Conservation (phyloP, 495 filamentous ascomycete genomes). For the Saxophila tyrrhenica region DNA sequence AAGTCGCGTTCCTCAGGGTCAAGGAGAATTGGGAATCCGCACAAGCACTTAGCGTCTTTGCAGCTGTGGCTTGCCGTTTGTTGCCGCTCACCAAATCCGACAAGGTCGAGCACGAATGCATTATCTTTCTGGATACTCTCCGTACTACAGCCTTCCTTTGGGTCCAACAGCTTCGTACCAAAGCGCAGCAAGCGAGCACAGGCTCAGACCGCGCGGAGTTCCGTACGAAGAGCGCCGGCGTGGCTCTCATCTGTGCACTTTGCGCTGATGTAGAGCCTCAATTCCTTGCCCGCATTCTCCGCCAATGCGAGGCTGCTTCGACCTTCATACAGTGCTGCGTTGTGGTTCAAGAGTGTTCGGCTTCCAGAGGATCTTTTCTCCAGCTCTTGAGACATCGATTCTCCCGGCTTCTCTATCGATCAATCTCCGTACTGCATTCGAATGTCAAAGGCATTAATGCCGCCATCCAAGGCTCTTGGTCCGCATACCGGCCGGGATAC, state of each 20-base stretch:
- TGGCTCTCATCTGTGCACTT: constrained; percentile 15
- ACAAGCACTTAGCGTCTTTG: constrained; percentile 9
- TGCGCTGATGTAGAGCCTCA: constrained; percentile 18
- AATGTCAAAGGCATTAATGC: constrained; percentile 5
- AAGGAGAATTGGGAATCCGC: constrained; percentile 21
- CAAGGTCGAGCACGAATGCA: not conserved
- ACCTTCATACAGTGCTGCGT: constrained; percentile 19
- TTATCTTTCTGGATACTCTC: constrained; percentile 3
- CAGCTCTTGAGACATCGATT: not conserved
- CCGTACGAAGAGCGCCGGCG: constrained; percentile 10
- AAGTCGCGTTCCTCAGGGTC: constrained; percentile 2
- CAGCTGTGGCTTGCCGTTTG: constrained; percentile 8
- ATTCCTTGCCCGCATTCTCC: constrained; percentile 5
- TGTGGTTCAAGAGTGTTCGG: constrained; percentile 10
- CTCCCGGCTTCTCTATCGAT: not conserved
- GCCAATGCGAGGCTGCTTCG: not conserved
- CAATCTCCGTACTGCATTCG: not conserved
- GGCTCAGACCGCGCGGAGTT: constrained; percentile 9
- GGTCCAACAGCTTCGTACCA: constrained; percentile 6
- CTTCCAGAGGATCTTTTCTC: constrained; percentile 1
- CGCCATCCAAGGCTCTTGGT: constrained; percentile 11
- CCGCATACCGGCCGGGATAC: constrained; percentile 7
- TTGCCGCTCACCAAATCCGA: constrained; percentile 3
- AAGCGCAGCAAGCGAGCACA: not conserved
- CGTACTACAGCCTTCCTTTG: constrained; percentile 9